Evolutionary conservation across 2,329 filamentous ascomycete species (phyloP), one percentile per base, ranked within the genome.

Genomic region (Hymenoscyphus linearis): DNA sequence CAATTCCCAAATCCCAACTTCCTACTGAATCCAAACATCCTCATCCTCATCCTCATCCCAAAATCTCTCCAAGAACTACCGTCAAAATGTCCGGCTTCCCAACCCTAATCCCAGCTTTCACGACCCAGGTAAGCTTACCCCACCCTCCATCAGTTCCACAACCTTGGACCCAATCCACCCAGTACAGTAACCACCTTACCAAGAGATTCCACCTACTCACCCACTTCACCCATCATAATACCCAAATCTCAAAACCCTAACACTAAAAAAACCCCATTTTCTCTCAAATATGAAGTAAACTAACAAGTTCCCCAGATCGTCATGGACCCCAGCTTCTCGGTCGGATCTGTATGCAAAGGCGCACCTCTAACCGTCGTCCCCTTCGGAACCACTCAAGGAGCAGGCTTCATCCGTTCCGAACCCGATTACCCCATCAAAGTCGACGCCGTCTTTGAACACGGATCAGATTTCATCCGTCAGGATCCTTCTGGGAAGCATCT

Each of bases 381-480:
- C 18, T 67, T 70, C 57, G 52, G 54, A 12, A 52, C 66, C 7
- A 47, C 58, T 0, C 63, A 69, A 13, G 73, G 31, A 5, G 31
- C 31, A 31, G 31, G 73, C 55, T 73, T 66, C 60, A 67, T 78
- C 52, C 62, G 69, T 47, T 77, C 76, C 26, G 74, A 76, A 52
- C 69, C 72, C 3, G 52, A 60, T 59, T 78, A 77, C 64, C 69
- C 72, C 5, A 70, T 74, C 56, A 60, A 69, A 27, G 62, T 78
- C 53, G 69, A 76, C 57, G 76, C 76, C 36, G 69, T 68, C 27
- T 75, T 77, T 60, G 60, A 74, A 55, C 74, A 76, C 56, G 76
- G 75, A 25, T 71, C 72, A 55, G 76, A 78, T 66, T 77, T 73
- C 67, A 68, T 78, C 57, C 75, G 74, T 27, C 71, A 71, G 57